Evolutionary conservation across 306 rosid species (phyloP).

Genomic region (Erythrophleum fordii): DNA sequence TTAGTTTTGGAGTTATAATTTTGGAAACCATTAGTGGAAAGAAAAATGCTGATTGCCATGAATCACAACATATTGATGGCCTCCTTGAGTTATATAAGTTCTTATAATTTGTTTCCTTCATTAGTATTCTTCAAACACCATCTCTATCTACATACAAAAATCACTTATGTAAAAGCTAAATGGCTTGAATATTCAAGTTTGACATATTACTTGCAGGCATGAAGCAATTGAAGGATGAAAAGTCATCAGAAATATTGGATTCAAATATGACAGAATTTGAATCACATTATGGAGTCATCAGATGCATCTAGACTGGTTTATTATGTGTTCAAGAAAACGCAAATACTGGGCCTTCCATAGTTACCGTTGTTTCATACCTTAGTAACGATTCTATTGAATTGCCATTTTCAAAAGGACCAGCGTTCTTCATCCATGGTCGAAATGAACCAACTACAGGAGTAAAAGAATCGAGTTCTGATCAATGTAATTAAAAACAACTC

Average conservation of each 20-base stretch:
- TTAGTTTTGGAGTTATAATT: conserved; percentile 28
- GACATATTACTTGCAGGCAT: too few relatives aligned
- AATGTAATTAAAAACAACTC: neutral
- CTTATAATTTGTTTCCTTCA: neutral
- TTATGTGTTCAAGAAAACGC: conserved; percentile 51
- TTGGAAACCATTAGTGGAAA: conserved; percentile 34
- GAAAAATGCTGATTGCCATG: neutral
- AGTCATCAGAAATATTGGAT: neutral
- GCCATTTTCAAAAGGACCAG: conserved; percentile 39
- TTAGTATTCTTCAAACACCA: too few relatives aligned
- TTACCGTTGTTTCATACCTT: conserved; percentile 28
- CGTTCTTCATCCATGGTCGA: conserved; percentile 8
- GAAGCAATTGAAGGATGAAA: conserved; percentile 39
- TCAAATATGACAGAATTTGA: neutral
- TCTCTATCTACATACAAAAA: too few relatives aligned
- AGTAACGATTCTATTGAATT: conserved; percentile 16
- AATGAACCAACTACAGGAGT: neutral
- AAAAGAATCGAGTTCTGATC: neutral
- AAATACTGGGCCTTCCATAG: conserved; percentile 39
- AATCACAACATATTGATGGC: neutral
- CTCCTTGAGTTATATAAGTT: conserved; percentile 31
- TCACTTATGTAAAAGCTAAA: neutral
- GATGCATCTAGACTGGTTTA: conserved; percentile 42
- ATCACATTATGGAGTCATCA: conserved; percentile 6
- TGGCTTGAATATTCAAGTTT: too few relatives aligned